A percentile compares a stretch with the other conserved stretches of the same genome.
phyloP scores from a whole-genome alignment of 805 yeast genomes.

The Ogataea pignaliae region DNA sequence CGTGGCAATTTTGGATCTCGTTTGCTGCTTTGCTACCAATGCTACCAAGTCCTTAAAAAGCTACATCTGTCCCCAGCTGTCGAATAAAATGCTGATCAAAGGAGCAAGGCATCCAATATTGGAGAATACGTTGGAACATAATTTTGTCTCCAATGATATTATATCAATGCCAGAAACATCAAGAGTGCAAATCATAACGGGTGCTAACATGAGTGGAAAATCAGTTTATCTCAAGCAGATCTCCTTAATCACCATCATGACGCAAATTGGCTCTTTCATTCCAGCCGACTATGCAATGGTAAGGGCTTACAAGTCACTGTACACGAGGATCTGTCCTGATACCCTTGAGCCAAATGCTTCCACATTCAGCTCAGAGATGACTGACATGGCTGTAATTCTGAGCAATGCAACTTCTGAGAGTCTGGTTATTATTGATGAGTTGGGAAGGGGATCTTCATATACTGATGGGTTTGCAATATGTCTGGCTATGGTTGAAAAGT shows the following conservation, averaged over 20 bases:
- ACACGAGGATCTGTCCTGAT: constrained; percentile 37
- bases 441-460: constrained; percentile 49
- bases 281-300: constrained; percentile 42
- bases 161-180: constrained; percentile 32
- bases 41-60: constrained; percentile 10
- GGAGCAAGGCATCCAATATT: constrained; percentile 40
- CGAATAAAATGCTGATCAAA: constrained; percentile 28
- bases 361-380: constrained; percentile 44
- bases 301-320: constrained; percentile 35
- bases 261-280: constrained; percentile 52
- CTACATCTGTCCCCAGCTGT: constrained; percentile 36
- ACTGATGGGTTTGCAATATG: constrained; percentile 53
- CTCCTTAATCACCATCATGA: constrained; percentile 44
- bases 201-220: constrained; percentile 63
- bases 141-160: constrained; percentile 37
- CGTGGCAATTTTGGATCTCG: constrained; percentile 36
- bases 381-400: constrained; percentile 42
- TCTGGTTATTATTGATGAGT: constrained; percentile 48
- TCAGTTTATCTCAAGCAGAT: constrained; percentile 52
- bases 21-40: constrained; percentile 26
- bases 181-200: constrained; percentile 47
- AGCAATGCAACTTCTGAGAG: constrained; percentile 26
- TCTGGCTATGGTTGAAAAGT: constrained; percentile 37
- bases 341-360: constrained; percentile 33
- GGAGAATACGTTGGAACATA: constrained; percentile 17